Evolutionary conservation across 768 basidiomycete species (phyloP).

Genomic region (Glaciozyma martinii): DNA sequence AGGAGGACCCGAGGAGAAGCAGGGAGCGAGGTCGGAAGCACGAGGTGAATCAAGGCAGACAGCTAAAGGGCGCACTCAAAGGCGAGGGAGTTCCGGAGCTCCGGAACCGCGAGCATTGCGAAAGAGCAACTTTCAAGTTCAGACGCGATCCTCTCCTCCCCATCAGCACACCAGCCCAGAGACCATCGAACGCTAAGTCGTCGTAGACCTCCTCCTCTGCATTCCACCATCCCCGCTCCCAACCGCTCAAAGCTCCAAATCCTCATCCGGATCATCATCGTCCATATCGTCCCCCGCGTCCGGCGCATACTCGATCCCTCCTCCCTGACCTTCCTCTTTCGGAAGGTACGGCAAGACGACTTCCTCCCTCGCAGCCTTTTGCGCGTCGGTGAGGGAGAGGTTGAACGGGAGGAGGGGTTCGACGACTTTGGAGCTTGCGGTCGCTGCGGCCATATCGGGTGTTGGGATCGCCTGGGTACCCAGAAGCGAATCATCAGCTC

Average conservation of each 20-base stretch:
- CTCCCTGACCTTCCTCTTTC: slow-evolving; percentile 41
- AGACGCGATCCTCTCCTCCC: too few relatives aligned
- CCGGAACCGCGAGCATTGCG: too few relatives aligned
- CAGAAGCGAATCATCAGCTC: background rate
- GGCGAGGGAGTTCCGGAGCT: too few relatives aligned
- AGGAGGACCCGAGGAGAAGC: too few relatives aligned
- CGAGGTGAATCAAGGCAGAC: too few relatives aligned
- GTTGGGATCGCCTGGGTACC: background rate
- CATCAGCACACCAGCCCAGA: too few relatives aligned
- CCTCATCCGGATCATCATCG: slow-evolving; percentile 93
- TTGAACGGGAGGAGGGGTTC: slow-evolving; percentile 70
- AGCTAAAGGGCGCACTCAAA: too few relatives aligned
- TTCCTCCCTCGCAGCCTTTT: slow-evolving; percentile 65
- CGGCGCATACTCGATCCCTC: slow-evolving; percentile 69
- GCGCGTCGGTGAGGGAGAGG: slow-evolving; percentile 68
- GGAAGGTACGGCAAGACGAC: slow-evolving; percentile 88
- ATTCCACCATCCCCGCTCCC: background rate
- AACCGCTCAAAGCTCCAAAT: slow-evolving; percentile 72
- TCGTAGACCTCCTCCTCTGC: background rate
- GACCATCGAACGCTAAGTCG: too few relatives aligned
- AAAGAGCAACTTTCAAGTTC: too few relatives aligned
- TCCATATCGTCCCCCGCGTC: slow-evolving; percentile 91
- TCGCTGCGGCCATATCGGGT: background rate
- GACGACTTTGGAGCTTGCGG: background rate
- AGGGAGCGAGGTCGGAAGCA: too few relatives aligned